Base-by-base conservation (phyloP, 495 filamentous ascomycete species). In the Terfezia boudieri region DNA sequence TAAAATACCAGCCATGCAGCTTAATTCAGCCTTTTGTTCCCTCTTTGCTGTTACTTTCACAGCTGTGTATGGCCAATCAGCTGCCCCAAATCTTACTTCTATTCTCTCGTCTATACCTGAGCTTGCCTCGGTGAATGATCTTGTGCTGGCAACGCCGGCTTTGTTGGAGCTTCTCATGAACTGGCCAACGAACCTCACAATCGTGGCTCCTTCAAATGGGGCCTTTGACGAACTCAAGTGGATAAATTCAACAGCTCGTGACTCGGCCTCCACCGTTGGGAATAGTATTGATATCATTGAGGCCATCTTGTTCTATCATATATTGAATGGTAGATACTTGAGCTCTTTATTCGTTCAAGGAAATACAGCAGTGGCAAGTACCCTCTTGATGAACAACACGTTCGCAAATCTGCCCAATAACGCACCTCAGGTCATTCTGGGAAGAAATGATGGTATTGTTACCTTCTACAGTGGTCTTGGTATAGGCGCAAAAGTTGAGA, bases 131-230 rank as follows among this genome's bases (percentile, higher is more conserved):
- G 32, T 61, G 8, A 38, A 55, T 41, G 10, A 12, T 11, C 8
- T 76, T 53, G 67, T 78, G n/a, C 46, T 58, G 9, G 57, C 61
- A 2, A 66, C 72, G 53, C 68, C 73, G 1, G 54, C 57, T 8
- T 51, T 78, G 26, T 51, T 70, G 23, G 20, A 60, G 2, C 51
- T 66, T 1, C 61, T 82, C n/a, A 60, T 60, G 4, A 20, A 46
- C 36, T 55, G 38, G n/a, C 67, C 73, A 6, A 55, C 57, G 3
- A 74, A 80, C 59, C 67, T 84, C 60, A 84, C 80, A 12, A 68
- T 83, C 51, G 67, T 84, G 9, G 81, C 81, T 0, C 81, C 81
- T 0, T 72, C 65, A 64, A 78, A 84, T 61, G 64, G 73, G 26
- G 80, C 81, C 1, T 65, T 84, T 17, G 43, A 49, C 4, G 61